A percentile compares a stretch with the other conserved stretches of the same genome.
phyloP scores from a whole-genome alignment of 2,329 filamentous ascomycete species.

The Colletotrichum siamense region DNA sequence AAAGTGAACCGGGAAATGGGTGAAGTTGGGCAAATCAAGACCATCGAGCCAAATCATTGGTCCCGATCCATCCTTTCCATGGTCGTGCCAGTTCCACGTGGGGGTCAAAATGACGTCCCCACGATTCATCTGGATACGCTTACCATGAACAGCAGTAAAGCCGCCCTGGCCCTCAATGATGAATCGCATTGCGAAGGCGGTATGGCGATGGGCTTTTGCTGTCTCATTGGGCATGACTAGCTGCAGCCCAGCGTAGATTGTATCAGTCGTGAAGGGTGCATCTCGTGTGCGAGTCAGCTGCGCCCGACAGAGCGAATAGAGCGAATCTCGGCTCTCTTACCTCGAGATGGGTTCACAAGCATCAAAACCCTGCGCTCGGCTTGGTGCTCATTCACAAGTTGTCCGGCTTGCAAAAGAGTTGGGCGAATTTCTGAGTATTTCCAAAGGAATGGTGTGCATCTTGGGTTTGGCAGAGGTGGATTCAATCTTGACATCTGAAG shows the following conservation, averaged over 20 bases:
- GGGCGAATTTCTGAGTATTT: conserved; percentile 36
- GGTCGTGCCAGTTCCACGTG: conserved; percentile 62
- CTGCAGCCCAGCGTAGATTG: conserved; percentile 59
- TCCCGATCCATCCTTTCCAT: conserved; percentile 57
- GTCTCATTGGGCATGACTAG: conserved; percentile 59
- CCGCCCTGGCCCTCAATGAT: conserved; percentile 59
- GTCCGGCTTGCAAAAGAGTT: conserved; percentile 34
- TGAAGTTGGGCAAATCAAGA: conserved; percentile 55
- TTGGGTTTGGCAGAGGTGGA: conserved; percentile 49
- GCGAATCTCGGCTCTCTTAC: conserved; percentile 32
- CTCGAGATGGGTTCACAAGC: conserved; percentile 38
- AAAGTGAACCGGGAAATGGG: conserved; percentile 57
- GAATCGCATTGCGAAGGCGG: conserved; percentile 59
- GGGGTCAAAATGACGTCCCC: conserved; percentile 62
- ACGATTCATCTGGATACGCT: conserved; percentile 50
- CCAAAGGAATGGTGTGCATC: conserved; percentile 38
- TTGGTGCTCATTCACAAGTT: conserved; percentile 36
- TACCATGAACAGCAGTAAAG: conserved; percentile 60
- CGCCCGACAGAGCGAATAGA: conserved; percentile 27
- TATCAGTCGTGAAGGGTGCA: conserved; percentile 60
- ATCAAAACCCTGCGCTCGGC: conserved; percentile 42
- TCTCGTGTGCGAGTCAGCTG: conserved; percentile 31
- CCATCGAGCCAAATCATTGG: conserved; percentile 65
- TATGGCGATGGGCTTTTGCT: conserved; percentile 57
- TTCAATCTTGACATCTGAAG: conserved; percentile 48